phyloP scores from a whole-genome alignment of 2,329 filamentous ascomycete species.

The Ascochyta koolunga region DNA sequence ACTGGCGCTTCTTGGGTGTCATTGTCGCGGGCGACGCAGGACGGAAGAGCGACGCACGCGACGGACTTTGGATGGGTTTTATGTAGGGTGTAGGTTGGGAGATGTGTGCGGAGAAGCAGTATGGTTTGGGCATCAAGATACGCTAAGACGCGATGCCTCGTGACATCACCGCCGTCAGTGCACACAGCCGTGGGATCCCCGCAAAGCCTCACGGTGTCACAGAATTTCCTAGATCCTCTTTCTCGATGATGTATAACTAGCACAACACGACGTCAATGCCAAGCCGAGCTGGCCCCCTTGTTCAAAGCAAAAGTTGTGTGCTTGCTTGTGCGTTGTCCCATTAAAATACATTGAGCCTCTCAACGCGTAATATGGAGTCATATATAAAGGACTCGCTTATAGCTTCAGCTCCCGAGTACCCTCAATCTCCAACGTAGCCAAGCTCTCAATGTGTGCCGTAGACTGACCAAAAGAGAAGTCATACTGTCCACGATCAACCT shows the following conservation, averaged over 20 bases:
- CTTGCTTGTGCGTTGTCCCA: too few species aligned
- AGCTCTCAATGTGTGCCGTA: slow-evolving; percentile 30
- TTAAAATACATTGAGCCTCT: too few species aligned
- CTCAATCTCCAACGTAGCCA: slow-evolving; percentile 32
- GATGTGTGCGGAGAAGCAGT: slow-evolving; percentile 1
- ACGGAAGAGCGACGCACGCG: background rate
- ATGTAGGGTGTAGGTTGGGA: slow-evolving; percentile 4
- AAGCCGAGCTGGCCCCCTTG: too few species aligned
- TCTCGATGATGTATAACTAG: too few species aligned
- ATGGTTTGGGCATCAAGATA: slow-evolving; percentile 7
- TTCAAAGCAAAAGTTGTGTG: too few species aligned
- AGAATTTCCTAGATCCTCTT: too few species aligned
- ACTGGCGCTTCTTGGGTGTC: slow-evolving; percentile 19
- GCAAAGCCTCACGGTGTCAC: background rate
- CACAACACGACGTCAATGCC: too few species aligned
- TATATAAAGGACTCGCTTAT: background rate
- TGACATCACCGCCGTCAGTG: slow-evolving; percentile 21
- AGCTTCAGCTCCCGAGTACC: slow-evolving; percentile 24
- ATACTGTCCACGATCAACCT: slow-evolving; percentile 39
- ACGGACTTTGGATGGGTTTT: background rate
- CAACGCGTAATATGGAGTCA: too few species aligned
- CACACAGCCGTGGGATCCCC: background rate
- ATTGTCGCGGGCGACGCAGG: background rate
- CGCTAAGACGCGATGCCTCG: slow-evolving; percentile 26
- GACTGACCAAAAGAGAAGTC: slow-evolving; percentile 44